These are phyloP conservation scores for Glomus cerebriforme DNA, from an alignment of 192 early-diverging fungal genomes.

Conservation along the genomic window DNA sequence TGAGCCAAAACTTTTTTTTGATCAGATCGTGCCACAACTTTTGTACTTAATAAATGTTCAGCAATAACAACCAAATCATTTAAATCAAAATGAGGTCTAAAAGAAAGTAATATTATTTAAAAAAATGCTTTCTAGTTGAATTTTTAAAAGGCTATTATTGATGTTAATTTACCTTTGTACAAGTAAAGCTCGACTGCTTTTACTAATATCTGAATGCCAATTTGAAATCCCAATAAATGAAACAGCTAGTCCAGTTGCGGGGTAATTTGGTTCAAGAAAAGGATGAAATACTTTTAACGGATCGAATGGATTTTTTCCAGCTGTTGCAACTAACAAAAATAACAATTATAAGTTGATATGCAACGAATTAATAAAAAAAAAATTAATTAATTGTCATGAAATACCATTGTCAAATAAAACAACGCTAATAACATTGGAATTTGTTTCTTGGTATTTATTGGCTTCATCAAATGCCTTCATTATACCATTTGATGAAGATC, in stretches of 20 bases:
- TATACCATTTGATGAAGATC: constrained; percentile 29
- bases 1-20: not conserved
- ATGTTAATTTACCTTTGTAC: constrained; percentile 15
- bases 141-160: no score
- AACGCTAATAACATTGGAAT: constrained; percentile 10
- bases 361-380: no score
- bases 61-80: not conserved
- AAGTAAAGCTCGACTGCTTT: constrained; percentile 24
- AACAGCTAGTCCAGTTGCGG: not conserved
- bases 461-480: constrained; percentile 28
- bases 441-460: constrained; percentile 14
- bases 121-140: no score
- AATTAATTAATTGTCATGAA: no score
- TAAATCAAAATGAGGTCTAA: not conserved
- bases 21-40: no score
- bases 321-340: not conserved
- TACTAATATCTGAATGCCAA: constrained; percentile 32
- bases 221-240: constrained; percentile 31
- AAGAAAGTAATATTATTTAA: not conserved
- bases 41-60: no score
- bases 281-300: constrained; percentile 29
- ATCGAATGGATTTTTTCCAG: constrained; percentile 19
- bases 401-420: constrained; percentile 28
- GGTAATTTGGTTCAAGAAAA: constrained; percentile 26
- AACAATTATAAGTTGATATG: not conserved